Evolutionary conservation across 768 basidiomycete genomes (phyloP), one percentile per base, ranked within the genome.

Genomic region (Phylloporus rhodoxanthus): DNA sequence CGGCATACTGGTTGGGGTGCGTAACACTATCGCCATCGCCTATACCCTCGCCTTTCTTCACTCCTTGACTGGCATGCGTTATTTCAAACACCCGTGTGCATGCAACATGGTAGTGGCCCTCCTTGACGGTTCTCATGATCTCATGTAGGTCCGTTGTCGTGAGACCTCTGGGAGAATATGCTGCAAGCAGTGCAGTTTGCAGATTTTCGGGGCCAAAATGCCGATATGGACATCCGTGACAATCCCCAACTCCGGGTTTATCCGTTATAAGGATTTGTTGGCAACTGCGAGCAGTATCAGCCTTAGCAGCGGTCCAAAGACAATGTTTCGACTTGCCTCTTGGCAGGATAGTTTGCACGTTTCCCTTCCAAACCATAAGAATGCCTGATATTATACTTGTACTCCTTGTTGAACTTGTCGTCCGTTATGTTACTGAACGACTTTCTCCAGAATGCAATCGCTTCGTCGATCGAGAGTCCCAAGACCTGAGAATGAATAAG

Each of bases 51-150:
- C 93, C 93, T 65, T 89, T 94, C 70, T 80, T 84, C 43, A 95
- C 82, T 8, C 86, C 82, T 52, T 66, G 71, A 17, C 66, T 65
- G 20, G 75, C 70, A 66, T 98, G 95, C 21, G 93, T 96, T 25
- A 96, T 76, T 71, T 99, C 96, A 67, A 92, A 99, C 19, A 98
- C 91, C 20, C 94, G 79, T 8, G 96, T 98, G 70, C 96, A 99
- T 7, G 94, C 95, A 39, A 97, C 87, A 65, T 99, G 95, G 66
- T 84, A 95, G 64, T 95, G 92, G 3, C 77, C 73, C 15, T 74
- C 75, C 62, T 89, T 91, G 43, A 95, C 89, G 3, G 77, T 80
- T 42, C 74, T 74, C 74, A 91, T 78, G 51, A 98, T 80, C 64
- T 98, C 96, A 13, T 81, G 79, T 52, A 95, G 68, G 61, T 97